Conservation (phyloP, 495 filamentous ascomycete species). For the Penicillium canescens region DNA sequence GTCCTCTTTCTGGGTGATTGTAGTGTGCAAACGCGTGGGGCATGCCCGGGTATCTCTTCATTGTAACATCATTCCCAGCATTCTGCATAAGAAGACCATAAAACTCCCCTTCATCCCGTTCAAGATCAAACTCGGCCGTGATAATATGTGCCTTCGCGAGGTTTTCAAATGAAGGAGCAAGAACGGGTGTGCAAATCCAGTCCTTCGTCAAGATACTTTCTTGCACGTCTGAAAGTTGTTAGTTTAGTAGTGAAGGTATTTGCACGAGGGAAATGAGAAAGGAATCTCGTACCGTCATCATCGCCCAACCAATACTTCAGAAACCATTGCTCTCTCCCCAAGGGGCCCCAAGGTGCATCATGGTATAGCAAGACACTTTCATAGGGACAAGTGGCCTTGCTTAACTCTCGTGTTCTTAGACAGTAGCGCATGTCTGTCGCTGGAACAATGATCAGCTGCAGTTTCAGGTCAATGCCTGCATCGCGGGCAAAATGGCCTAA, state of each 20-base stretch:
- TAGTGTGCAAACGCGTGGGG: conserved; percentile 32
- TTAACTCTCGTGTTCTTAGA: conserved; percentile 3
- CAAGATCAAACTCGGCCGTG: conserved; percentile 28
- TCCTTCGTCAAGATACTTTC: conserved; percentile 15
- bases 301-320: conserved; percentile 25
- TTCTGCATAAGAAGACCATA: conserved; percentile 19
- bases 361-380: conserved; percentile 20
- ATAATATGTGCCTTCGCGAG: conserved; percentile 26
- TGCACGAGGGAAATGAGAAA: not conserved
- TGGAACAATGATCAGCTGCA: conserved; percentile 26
- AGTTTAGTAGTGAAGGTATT: not conserved
- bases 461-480: conserved; percentile 29
- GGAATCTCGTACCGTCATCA: conserved; percentile 7
- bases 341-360: conserved; percentile 24
- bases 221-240: conserved; percentile 1
- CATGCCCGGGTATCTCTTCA: conserved; percentile 24
- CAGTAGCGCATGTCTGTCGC: conserved; percentile 29
- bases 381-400: conserved; percentile 16
- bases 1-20: conserved; percentile 18
- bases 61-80: conserved; percentile 24
- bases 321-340: conserved; percentile 29
- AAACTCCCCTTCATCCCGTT: conserved; percentile 29
- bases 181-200: conserved; percentile 26
- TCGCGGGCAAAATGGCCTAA: conserved; percentile 49
- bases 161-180: conserved; percentile 16